phyloP scores from a whole-genome alignment of 2,329 filamentous ascomycete species.

The Alternaria alternata region DNA sequence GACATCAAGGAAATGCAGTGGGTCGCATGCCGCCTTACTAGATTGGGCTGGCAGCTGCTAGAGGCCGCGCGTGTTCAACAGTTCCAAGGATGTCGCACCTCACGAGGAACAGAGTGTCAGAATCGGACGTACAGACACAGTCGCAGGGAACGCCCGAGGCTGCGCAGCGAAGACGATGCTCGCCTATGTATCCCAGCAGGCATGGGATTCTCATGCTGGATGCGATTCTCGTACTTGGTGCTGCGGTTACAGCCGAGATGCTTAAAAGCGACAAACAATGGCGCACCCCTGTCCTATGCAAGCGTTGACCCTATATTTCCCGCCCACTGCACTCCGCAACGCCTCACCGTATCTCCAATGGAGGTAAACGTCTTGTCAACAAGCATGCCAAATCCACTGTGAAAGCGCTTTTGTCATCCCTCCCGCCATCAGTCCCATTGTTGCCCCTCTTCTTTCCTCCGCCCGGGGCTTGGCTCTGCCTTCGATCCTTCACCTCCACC shows the following conservation, averaged over 20 bases:
- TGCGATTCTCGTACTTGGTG: not conserved
- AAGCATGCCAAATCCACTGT: slow-evolving; percentile 6
- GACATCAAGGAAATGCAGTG: slow-evolving; percentile 4
- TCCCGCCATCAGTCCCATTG: not conserved
- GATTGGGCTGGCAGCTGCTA: slow-evolving; percentile 4
- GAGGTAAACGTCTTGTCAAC: slow-evolving; percentile 1
- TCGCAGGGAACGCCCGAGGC: not conserved
- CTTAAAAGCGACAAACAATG: not conserved
- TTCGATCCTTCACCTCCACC: not conserved
- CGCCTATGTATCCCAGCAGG: not conserved
- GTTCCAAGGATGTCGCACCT: slow-evolving; percentile 3
- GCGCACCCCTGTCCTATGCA: slow-evolving; percentile 5
- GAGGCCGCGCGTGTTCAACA: slow-evolving; percentile 18
- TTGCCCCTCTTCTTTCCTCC: slow-evolving; percentile 4
- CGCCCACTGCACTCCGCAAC: slow-evolving; percentile 9
- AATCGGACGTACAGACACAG: not conserved
- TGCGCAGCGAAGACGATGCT: not conserved
- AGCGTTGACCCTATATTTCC: slow-evolving; percentile 7
- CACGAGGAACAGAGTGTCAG: slow-evolving; percentile 3
- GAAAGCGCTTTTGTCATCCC: not conserved
- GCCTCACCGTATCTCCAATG: slow-evolving; percentile 11
- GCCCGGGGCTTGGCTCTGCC: not conserved
- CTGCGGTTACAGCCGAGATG: slow-evolving; percentile 2
- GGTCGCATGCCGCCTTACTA: slow-evolving; percentile 9
- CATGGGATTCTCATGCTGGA: not conserved